Conservation (phyloP, 805 yeast species). For the Cephaloascus albidus region DNA sequence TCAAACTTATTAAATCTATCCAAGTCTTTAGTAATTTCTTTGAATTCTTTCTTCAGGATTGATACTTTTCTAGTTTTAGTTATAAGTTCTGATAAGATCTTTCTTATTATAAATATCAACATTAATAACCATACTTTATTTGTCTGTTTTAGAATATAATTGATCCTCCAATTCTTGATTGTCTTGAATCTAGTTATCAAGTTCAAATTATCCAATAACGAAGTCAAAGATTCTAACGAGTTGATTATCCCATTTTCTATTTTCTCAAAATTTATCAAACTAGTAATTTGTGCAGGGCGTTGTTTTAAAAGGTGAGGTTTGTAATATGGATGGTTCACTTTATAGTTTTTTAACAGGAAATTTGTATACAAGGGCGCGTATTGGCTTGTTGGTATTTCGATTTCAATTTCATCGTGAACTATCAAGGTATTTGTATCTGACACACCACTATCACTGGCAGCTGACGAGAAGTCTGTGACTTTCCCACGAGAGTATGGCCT, state of each 20-base stretch:
- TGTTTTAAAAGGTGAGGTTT: too few relatives aligned
- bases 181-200: conserved; percentile 6
- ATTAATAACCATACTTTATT: conserved; percentile 10
- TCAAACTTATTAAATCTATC: background rate
- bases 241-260: conserved; percentile 2
- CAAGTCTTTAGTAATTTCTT: conserved; percentile 4
- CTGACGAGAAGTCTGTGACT: background rate
- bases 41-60: background rate
- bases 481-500: too few relatives aligned
- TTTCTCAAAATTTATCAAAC: background rate
- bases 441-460: background rate
- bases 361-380: background rate
- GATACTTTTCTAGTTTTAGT: conserved; percentile 1
- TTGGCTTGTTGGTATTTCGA: background rate
- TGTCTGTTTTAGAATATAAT: conserved; percentile 2
- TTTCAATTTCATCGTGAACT: background rate
- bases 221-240: conserved; percentile 6
- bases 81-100: conserved; percentile 2
- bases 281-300: background rate
- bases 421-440: background rate
- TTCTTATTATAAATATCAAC: conserved; percentile 6
- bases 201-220: conserved; percentile 8
- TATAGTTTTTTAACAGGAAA: background rate
- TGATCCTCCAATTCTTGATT: conserved; percentile 2
- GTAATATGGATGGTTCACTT: background rate